Conservation (phyloP, 805 yeast genomes). For the Barnettozyma salicaria region DNA sequence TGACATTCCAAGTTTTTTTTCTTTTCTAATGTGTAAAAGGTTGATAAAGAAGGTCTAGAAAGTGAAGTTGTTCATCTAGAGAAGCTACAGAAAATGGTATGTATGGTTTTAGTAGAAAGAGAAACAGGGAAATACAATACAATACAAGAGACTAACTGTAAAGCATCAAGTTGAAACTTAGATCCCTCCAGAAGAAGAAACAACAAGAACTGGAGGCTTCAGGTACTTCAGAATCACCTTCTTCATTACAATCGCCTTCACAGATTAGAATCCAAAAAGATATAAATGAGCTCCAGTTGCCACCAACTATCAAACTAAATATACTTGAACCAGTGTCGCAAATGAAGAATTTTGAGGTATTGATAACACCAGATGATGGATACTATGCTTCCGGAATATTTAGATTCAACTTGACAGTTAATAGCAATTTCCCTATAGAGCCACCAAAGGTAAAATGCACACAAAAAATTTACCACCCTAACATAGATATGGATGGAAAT, state of each 20-base stretch:
- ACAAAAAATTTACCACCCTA: slow-evolving; percentile 83
- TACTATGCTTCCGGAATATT: slow-evolving; percentile 66
- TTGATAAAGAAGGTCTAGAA: neutral
- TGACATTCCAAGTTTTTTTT: no score
- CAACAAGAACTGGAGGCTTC: slow-evolving; percentile 37
- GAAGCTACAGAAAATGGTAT: slow-evolving; percentile 1
- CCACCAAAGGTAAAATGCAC: slow-evolving; percentile 80
- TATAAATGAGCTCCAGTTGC: slow-evolving; percentile 61
- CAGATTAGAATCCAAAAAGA: slow-evolving; percentile 74
- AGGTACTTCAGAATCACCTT: slow-evolving; percentile 1
- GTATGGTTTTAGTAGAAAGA: neutral
- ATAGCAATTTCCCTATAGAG: slow-evolving; percentile 79
- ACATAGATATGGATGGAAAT: slow-evolving; percentile 85
- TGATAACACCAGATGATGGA: slow-evolving; percentile 65
- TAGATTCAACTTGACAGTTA: slow-evolving; percentile 57
- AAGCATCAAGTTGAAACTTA: slow-evolving; percentile 42
- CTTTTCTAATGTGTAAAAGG: no score
- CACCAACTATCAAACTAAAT: slow-evolving; percentile 45
- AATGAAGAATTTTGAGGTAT: slow-evolving; percentile 53
- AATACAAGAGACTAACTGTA: neutral
- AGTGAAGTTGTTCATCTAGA: neutral
- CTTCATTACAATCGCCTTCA: slow-evolving; percentile 41
- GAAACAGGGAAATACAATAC: no score
- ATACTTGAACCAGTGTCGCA: slow-evolving; percentile 40
- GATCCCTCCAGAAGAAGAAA: slow-evolving; percentile 52